Percentiles rank a stretch among this genome's conserved stretches.
phyloP scores from a whole-genome alignment of 2,329 filamentous ascomycete species.

The Podosphaera xanthii region DNA sequence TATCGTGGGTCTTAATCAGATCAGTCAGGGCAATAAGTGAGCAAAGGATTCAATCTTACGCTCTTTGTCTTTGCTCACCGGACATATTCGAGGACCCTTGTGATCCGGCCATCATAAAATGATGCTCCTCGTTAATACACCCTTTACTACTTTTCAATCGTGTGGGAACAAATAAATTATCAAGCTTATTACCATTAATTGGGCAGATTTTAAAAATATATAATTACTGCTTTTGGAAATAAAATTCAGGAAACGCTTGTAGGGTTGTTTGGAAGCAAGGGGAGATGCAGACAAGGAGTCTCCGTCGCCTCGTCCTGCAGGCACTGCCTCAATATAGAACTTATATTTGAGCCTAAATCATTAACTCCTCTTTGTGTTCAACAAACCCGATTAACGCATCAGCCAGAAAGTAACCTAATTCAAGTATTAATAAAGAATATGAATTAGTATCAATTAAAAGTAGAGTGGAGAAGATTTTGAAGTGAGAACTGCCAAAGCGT shows the following conservation, averaged over 20 bases:
- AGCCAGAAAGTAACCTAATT: neutral
- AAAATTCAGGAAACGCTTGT: neutral
- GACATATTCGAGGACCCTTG: slow-evolving; percentile 1
- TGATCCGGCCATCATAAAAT: neutral
- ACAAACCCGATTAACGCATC: neutral
- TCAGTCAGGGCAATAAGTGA: slow-evolving; percentile 6
- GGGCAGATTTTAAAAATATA: neutral
- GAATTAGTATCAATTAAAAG: neutral
- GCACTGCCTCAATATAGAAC: neutral
- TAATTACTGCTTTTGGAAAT: neutral
- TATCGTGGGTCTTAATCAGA: slow-evolving; percentile 23
- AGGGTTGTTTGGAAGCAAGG: neutral
- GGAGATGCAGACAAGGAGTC: neutral
- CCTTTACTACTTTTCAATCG: neutral
- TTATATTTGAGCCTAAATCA: neutral
- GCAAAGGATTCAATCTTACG: slow-evolving; percentile 10
- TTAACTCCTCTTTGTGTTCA: neutral
- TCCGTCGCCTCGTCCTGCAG: neutral
- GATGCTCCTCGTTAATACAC: neutral
- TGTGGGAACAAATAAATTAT: neutral
- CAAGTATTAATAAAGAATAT: neutral
- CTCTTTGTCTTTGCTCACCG: slow-evolving; percentile 15
- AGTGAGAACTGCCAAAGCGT: too few species aligned
- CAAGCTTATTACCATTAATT: neutral
- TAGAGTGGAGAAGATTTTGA: neutral